Base-by-base conservation (phyloP, 2,329 filamentous ascomycete genomes). In the Trichoderma atrobrunneum region DNA sequence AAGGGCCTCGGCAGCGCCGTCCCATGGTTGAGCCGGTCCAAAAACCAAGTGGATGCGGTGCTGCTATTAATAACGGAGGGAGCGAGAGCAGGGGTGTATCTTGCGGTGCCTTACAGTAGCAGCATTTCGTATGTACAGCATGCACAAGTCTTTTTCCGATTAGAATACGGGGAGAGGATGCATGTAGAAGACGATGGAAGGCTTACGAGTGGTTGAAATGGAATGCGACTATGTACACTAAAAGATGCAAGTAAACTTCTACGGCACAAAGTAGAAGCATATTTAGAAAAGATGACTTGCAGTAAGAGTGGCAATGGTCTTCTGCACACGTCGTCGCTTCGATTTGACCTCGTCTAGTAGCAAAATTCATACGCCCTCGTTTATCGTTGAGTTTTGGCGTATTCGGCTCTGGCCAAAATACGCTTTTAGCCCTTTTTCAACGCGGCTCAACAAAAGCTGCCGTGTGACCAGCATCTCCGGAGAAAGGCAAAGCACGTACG, bases 41-140 rank as follows among this genome's bases (percentile, higher is more conserved):
- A 28, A 24, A 43, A 43, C 36, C 32, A 8, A 21, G 65, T 59
- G 54, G 65, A 59, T 43, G 56, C 21, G n/a, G 65, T 54, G 39
- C n/a, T 70, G 39, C 66, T 70, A 70, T 70, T 70, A 70, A 61
- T 70, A 70, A 62, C 66, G 59, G 43, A 36, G 66, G 48, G 30
- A 26, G 43, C 26, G 4, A 18, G 36, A 28, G 26, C 56, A 59
- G 57, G 57, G 57, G 57, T 59, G 26, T 59, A 16, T 30, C 24
- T 43, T 7, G 5, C 18, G 54, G 24, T 21, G n/a, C 18, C 18
- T 51, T 51, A n/a, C n/a, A n/a, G 43, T n/a, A 51, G 43, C 18
- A 21, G 43, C 43, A 51, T 51, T 51, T 51, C 43, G 43, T 21
- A 51, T 51, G 43, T n/a, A 21, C 43, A 51, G 43, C 12, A 51